Base-by-base conservation (phyloP, 192 early-diverging fungal genomes). In the Podila verticillata region DNA sequence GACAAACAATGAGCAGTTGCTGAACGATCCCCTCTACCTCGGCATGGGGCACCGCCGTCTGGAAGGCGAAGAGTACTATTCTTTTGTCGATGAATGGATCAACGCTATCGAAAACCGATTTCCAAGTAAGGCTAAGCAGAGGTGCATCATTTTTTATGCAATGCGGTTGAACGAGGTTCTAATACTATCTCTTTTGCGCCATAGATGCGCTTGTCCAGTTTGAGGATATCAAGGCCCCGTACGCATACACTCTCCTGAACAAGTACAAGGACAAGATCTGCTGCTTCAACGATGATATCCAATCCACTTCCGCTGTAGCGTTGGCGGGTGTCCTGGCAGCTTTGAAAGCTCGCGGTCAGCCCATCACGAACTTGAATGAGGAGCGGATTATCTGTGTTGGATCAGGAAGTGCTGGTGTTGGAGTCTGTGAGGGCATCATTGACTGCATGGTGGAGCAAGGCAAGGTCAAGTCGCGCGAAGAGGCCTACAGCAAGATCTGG, bases 281-380 rank as follows among this genome's bases (percentile, higher is more conserved):
- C 66, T 94, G 91, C 75, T 99, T 99, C 83, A 99, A 99, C 84
- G 97, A 99, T 74, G 95, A 96, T 69, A 96, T 96, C 63, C 95
- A 96, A 77, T 93, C 95, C 15, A 96, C 95, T n/a, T 97, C 96
- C 56, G 96, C 95, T 61, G 96, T 98, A 20, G 93, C 97, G 69
- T 87, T 97, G 19, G 92, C 93, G 34, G 97, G 95, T 49, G 92
- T 97, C 57, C 95, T 97, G 70, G 93, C 94, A 60, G 94, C 95
- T 4, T 83, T 97, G 59, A 82, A 89, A 62, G 88, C 85, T 22
- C 84, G 85, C 29, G 70, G 77, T 13, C 67, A 68, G 56, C 68
- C 90, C 7, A 85, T 96, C 24, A 84, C 86, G 0, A 83, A 92
- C 29, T 39, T 80, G 30, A 48, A 80, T 13, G 85, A 96, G 66